Evolutionary conservation across 1,139 yeast species (phyloP).

Genomic region (Geotrichum aggregatum): DNA sequence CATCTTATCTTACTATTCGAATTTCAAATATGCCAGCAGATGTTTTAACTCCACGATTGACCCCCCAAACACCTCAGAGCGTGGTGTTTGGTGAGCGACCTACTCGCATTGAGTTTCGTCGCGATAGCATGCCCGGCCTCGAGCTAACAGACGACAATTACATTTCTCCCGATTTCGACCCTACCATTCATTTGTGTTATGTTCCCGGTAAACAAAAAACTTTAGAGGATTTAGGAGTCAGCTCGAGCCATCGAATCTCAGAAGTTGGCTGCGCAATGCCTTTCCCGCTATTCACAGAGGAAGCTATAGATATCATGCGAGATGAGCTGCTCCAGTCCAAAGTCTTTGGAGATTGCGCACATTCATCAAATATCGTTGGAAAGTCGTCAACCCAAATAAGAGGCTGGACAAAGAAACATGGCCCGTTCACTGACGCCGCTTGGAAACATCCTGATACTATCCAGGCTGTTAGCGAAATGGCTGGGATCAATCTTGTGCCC

Average conservation of each 20-base stretch:
- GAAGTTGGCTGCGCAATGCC: constrained; percentile 40
- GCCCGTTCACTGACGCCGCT: constrained; percentile 50
- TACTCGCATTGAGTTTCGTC: constrained; percentile 10
- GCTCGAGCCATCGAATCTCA: constrained; percentile 17
- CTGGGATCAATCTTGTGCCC: constrained; percentile 52
- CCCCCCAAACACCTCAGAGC: background rate
- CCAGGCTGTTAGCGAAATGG: constrained; percentile 49
- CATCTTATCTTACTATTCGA: too few species aligned
- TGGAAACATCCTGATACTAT: constrained; percentile 55
- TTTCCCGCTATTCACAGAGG: constrained; percentile 55
- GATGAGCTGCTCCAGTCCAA: constrained; percentile 48
- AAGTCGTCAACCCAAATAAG: constrained; percentile 48
- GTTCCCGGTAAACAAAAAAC: constrained; percentile 9
- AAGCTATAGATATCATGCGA: constrained; percentile 54
- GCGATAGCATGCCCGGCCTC: constrained; percentile 18
- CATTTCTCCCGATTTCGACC: constrained; percentile 11
- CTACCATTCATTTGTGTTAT: constrained; percentile 14
- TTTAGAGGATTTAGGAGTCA: constrained; percentile 11
- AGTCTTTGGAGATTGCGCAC: constrained; percentile 45
- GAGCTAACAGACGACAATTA: constrained; percentile 2
- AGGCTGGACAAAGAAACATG: constrained; percentile 45
- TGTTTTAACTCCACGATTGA: background rate
- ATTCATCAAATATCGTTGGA: constrained; percentile 37
- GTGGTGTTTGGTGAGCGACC: constrained; percentile 12
- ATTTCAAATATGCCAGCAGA: constrained; percentile 6